phyloP scores from a whole-genome alignment of 192 early-diverging fungal species.

The Diversispora epigaea region DNA sequence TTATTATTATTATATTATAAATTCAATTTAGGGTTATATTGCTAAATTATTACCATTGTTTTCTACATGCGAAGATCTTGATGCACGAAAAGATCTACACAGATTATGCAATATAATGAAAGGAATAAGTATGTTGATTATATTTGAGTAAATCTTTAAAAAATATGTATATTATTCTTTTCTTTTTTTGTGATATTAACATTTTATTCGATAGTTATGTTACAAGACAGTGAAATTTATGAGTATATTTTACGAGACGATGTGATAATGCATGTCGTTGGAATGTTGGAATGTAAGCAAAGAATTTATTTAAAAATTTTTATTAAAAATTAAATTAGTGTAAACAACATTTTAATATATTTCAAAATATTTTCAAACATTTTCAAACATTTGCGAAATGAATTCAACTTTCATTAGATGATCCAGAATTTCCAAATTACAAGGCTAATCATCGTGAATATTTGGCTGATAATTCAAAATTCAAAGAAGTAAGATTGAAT shows the following conservation, averaged over 20 bases:
- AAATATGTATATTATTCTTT: not conserved
- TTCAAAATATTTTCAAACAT: not conserved
- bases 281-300: slow-evolving; percentile 82
- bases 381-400: not conserved
- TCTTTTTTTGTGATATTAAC: not conserved
- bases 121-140: slow-evolving; percentile 62
- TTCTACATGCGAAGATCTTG: slow-evolving; percentile 82
- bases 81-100: slow-evolving; percentile 70
- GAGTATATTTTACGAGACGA: slow-evolving; percentile 77
- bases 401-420: slow-evolving; percentile 51
- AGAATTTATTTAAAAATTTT: too few species aligned
- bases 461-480: slow-evolving; percentile 57
- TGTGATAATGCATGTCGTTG: slow-evolving; percentile 65
- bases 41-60: slow-evolving; percentile 68
- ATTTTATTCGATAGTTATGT: slow-evolving; percentile 52
- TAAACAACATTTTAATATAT: too few species aligned
- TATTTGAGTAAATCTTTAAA: not conserved
- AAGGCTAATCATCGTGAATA: slow-evolving; percentile 78
- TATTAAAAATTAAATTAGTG: too few species aligned
- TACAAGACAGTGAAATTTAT: slow-evolving; percentile 78
- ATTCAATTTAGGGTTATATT: slow-evolving; percentile 60
- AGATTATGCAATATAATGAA: slow-evolving; percentile 71
- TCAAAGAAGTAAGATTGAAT: slow-evolving; percentile 39
- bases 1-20: not conserved
- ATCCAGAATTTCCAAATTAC: slow-evolving; percentile 66